These are phyloP conservation scores for Stenogyne calaminthoides DNA, from an alignment of 305 asterid genomes.

Conservation along the genomic window DNA sequence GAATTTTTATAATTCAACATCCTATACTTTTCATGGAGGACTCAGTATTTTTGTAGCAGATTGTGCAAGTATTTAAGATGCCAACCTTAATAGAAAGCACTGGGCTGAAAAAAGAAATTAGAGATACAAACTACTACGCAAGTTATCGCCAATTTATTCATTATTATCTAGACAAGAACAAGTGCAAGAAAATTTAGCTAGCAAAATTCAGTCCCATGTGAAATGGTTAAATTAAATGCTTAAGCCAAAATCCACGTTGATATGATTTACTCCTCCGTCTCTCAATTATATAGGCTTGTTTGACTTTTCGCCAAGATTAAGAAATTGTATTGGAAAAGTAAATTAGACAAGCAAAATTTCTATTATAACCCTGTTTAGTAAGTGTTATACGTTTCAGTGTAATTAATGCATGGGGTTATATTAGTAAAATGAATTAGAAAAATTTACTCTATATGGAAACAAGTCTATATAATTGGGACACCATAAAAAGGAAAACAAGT, in stretches of 20 bases:
- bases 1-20: constrained; percentile 4
- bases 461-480: too few relatives aligned
- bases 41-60: constrained; percentile 5
- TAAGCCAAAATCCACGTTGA: constrained; percentile 2
- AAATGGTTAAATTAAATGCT: constrained; percentile 9
- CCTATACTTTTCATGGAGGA: constrained; percentile 10
- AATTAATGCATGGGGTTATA: too few relatives aligned
- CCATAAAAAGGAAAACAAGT: too few relatives aligned
- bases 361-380: too few relatives aligned
- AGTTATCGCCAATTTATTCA: constrained; percentile 5
- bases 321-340: too few relatives aligned
- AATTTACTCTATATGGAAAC: too few relatives aligned
- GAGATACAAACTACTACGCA: constrained; percentile 7
- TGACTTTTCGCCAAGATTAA: too few relatives aligned
- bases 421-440: too few relatives aligned
- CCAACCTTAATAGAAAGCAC: not conserved
- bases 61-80: not conserved
- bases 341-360: too few relatives aligned
- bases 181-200: not conserved
- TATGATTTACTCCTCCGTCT: not conserved
- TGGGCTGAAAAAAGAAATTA: constrained; percentile 4
- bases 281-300: too few relatives aligned
- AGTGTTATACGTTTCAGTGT: too few relatives aligned
- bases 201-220: constrained; percentile 6
- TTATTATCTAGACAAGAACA: not conserved